phyloP scores from a whole-genome alignment of 2,329 filamentous ascomycete species.

The Aspergillus piperis region DNA sequence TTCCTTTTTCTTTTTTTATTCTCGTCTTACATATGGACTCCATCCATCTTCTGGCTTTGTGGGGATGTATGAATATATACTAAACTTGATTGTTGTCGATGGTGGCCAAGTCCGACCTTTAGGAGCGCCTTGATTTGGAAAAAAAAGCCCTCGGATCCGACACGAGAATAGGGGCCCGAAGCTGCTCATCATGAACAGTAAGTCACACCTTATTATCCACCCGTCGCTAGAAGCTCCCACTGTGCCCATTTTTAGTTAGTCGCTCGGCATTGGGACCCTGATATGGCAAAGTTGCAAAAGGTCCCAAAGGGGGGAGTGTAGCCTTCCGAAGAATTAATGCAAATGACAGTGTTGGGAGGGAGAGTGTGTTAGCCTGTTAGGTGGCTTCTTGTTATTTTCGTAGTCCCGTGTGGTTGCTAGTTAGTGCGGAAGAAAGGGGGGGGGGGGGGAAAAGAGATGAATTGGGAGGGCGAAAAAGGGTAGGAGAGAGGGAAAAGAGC shows the following conservation, averaged over 20 bases:
- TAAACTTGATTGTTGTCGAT: not conserved
- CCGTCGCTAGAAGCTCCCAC: not conserved
- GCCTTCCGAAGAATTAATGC: not conserved
- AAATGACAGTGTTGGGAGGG: not conserved
- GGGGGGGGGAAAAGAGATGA: not conserved
- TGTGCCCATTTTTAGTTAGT: not conserved
- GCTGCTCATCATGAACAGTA: not conserved
- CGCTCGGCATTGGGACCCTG: not conserved
- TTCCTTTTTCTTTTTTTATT: no score
- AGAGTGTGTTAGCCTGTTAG: not conserved
- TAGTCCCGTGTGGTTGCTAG: not conserved
- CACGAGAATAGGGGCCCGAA: not conserved
- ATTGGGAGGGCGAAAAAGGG: constrained; percentile 5
- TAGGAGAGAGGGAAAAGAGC: constrained; percentile 3
- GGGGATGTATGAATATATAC: not conserved
- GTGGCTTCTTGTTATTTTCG: constrained; percentile 5
- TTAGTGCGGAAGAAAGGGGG: not conserved
- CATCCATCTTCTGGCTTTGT: not conserved
- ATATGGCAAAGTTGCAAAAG: not conserved
- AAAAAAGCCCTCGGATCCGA: not conserved
- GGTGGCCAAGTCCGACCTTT: not conserved
- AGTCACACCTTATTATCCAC: not conserved
- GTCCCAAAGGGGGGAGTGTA: not conserved
- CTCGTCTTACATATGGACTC: not conserved
- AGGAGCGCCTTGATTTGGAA: not conserved